Evolutionary conservation across 768 basidiomycete species (phyloP).

Genomic region (Suillus subalutaceus): DNA sequence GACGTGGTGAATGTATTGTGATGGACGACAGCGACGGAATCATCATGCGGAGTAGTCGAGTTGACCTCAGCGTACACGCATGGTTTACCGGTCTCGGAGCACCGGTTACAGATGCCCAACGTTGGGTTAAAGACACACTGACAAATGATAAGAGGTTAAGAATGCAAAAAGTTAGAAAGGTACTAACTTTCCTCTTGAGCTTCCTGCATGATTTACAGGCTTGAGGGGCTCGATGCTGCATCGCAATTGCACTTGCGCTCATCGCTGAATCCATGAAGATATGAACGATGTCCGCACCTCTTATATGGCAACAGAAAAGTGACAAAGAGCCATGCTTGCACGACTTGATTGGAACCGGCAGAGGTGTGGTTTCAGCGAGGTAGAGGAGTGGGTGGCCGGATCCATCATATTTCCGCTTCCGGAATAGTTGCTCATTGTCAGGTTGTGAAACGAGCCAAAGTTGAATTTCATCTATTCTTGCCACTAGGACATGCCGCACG

Average conservation of each 20-base stretch:
- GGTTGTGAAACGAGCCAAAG: background rate
- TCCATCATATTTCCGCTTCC: constrained; percentile 4
- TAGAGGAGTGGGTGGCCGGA: background rate
- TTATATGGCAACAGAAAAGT: constrained; percentile 4
- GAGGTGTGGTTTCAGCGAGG: constrained; percentile 8
- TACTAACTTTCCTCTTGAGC: constrained; percentile 5
- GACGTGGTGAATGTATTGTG: background rate
- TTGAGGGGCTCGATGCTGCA: constrained; percentile 6
- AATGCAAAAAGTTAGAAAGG: background rate
- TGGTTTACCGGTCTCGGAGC: background rate
- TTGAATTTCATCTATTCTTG: constrained; percentile 3
- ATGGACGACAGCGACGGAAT: constrained; percentile 4
- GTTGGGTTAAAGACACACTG: background rate
- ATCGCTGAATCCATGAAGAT: background rate
- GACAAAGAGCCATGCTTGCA: constrained; percentile 4
- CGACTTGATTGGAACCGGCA: background rate
- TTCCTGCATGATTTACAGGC: constrained; percentile 5
- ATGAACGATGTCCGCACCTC: background rate
- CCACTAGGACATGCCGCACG: background rate
- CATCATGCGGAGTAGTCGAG: background rate
- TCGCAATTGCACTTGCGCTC: constrained; percentile 2
- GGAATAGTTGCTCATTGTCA: constrained; percentile 4
- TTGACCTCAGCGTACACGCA: constrained; percentile 5
- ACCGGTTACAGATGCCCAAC: background rate
- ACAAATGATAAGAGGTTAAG: background rate